These are phyloP conservation scores for Lagenaria siceraria DNA, from an alignment of 306 rosid species.

Conservation along the genomic window DNA sequence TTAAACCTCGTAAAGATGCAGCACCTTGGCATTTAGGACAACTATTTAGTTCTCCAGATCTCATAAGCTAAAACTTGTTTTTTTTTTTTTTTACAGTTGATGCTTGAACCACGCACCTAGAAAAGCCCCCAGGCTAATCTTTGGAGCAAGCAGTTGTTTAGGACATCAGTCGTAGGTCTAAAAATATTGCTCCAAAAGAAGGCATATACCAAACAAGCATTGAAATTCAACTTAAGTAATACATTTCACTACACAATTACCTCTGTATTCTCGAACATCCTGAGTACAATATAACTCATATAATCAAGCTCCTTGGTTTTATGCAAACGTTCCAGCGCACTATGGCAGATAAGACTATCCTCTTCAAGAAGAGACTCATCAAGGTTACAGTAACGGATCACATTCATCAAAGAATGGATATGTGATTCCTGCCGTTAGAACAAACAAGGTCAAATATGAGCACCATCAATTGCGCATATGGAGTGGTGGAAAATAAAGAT, in stretches of 20 bases:
- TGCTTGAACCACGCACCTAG: neutral
- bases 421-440: constrained; percentile 75
- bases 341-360: constrained; percentile 55
- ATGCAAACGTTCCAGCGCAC: constrained; percentile 59
- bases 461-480: neutral
- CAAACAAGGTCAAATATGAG: neutral
- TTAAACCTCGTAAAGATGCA: neutral
- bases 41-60: neutral
- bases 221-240: neutral
- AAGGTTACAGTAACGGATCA: constrained; percentile 90
- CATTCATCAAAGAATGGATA: constrained; percentile 92
- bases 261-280: constrained; percentile 92
- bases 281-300: constrained; percentile 83
- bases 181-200: neutral
- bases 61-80: neutral
- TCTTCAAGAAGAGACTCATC: constrained; percentile 91
- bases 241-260: constrained; percentile 25
- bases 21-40: neutral
- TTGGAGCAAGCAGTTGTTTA: neutral
- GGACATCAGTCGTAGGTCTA: neutral
- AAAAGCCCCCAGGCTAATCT: neutral
- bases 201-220: neutral
- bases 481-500: neutral
- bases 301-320: constrained; percentile 90
- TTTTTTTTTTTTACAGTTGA: neutral